phyloP scores from a whole-genome alignment of 2,329 filamentous ascomycete genomes.

The Atkinsonella texensis region DNA sequence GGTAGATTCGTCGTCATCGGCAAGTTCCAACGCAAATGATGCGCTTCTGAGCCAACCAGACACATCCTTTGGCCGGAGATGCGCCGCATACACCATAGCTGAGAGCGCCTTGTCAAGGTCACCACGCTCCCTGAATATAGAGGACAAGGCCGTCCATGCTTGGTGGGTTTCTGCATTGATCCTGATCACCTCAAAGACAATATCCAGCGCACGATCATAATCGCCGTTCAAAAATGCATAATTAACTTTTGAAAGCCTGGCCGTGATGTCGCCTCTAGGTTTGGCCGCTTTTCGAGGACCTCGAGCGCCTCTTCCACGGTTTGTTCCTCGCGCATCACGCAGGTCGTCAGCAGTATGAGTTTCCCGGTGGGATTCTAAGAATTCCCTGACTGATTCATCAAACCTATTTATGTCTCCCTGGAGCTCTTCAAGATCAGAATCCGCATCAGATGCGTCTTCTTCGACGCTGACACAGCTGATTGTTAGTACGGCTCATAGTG shows the following conservation, averaged over 20 bases:
- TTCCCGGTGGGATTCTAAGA: constrained; percentile 26
- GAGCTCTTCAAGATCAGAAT: constrained; percentile 33
- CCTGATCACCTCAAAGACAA: constrained; percentile 51
- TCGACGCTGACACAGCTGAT: constrained; percentile 5
- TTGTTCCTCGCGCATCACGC: constrained; percentile 10
- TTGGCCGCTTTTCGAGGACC: constrained; percentile 51
- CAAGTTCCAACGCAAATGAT: constrained; percentile 40
- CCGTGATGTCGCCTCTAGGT: constrained; percentile 59
- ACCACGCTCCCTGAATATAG: constrained; percentile 49
- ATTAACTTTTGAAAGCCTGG: constrained; percentile 53
- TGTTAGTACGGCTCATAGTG: constrained; percentile 2
- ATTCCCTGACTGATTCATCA: constrained; percentile 29
- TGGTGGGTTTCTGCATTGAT: constrained; percentile 56
- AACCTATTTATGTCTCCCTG: constrained; percentile 31
- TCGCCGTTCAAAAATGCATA: constrained; percentile 52
- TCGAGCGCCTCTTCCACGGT: constrained; percentile 19
- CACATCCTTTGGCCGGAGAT: constrained; percentile 49
- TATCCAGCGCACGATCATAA: constrained; percentile 45
- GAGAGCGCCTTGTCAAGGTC: constrained; percentile 45
- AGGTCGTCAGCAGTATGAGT: constrained; percentile 11
- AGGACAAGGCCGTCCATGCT: constrained; percentile 51
- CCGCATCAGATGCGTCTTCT: constrained; percentile 26
- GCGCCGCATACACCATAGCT: constrained; percentile 49
- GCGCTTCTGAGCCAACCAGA: constrained; percentile 48
- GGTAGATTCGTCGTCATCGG: constrained; percentile 33